Evolutionary conservation across 108 stramenopile genomes (phyloP).

Genomic region (Nitzschia putrida): DNA sequence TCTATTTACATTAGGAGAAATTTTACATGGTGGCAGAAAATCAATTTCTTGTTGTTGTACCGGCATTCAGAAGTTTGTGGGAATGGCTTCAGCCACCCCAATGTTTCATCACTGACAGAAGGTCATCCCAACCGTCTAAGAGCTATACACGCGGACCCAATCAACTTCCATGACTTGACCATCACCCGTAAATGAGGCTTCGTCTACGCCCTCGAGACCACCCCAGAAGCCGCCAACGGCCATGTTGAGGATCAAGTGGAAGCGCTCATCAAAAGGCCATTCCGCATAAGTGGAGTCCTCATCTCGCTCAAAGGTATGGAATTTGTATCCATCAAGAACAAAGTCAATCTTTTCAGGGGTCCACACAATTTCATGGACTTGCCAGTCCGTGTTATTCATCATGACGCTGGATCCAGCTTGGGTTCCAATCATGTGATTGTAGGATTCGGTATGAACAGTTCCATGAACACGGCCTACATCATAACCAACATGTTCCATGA

Average conservation of each 20-base stretch:
- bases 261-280: conserved; percentile 34
- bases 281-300: conserved; percentile 6
- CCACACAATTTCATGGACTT: conserved; percentile 21
- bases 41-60: too few relatives aligned
- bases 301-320: conserved; percentile 16
- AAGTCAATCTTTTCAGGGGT: conserved; percentile 8
- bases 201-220: too few relatives aligned
- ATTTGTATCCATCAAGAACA: conserved; percentile 18
- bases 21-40: too few relatives aligned
- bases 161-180: too few relatives aligned
- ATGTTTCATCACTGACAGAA: background rate
- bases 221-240: too few relatives aligned
- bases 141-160: conserved; percentile 38
- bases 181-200: too few relatives aligned
- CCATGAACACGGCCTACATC: conserved; percentile 7
- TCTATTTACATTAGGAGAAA: too few relatives aligned
- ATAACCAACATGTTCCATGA: conserved; percentile 11
- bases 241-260: conserved; percentile 39
- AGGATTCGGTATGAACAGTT: conserved; percentile 10
- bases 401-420: background rate
- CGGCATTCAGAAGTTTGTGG: too few relatives aligned
- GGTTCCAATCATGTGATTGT: conserved; percentile 18
- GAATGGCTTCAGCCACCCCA: too few relatives aligned
- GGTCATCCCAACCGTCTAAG: background rate
- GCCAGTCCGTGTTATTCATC: conserved; percentile 4